Evolutionary conservation across 192 early-diverging fungal genomes (phyloP), one percentile per base, ranked within the genome.

Genomic region (Coemansia reversa): DNA sequence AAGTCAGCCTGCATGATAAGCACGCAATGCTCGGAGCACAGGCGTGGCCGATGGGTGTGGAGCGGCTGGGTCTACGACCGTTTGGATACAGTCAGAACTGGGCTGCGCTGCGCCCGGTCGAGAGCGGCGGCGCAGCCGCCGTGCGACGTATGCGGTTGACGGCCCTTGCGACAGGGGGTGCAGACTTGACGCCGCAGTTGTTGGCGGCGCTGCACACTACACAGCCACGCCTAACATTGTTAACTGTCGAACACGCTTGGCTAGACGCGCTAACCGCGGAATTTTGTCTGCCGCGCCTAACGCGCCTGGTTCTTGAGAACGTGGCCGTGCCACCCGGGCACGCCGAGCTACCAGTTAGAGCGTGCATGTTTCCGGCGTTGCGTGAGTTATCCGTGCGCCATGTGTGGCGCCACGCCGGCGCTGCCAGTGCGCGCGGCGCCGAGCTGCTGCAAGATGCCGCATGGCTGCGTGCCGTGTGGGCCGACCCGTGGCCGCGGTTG

Each of bases 51-150:
- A 29, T 54, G 22, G 22, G 32, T 0, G 19, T 80, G 11, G 39
- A 58, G 27, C 67, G 72, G 22, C 66, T 80, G 58, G 72, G 72
- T 4, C 29, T 72, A 11, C 51, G 23, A 65, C 77, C 77, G 19
- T 75, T 74, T 59, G 77, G 77, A 20, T 80, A 74, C 58, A 70
- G 68, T 66, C 65, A 65, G 68, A 65, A 51, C 27, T 80, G 77
- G 77, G 58, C 48, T n/a, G 68, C 69, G 9, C 77, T 80, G 57
- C 52, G 16, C 19, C 68, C 72, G 2, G 29, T 12, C 64, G 71
- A 73, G 54, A 51, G 64, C 49, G 67, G 76, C 18, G 65, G 55
- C 3, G 71, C 71, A 2, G 63, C 12, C 5, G 53, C 55, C 50
- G 42, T 70, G 55, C 42, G 56, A 28, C 45, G 57, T 32, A 58